These are phyloP conservation scores for Pseudonitzschia multiseries DNA, from an alignment of 108 stramenopile species.

Conservation along the genomic window DNA sequence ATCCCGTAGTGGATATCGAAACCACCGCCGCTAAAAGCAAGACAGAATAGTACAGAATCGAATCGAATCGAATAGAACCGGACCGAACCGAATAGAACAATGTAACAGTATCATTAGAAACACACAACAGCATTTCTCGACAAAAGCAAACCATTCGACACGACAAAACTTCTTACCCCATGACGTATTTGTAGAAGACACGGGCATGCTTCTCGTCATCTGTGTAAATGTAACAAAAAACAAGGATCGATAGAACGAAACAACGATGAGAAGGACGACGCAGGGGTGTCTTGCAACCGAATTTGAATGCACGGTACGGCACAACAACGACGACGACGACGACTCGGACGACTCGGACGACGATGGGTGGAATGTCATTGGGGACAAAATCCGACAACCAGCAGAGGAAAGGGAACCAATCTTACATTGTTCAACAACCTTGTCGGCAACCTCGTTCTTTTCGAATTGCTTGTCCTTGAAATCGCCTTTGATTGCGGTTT, in stretches of 20 bases:
- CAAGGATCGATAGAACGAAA: not conserved
- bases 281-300: not conserved
- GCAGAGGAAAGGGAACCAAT: not conserved
- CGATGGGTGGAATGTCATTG: not conserved
- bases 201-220: conserved; percentile 39
- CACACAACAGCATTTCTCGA: not conserved
- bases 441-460: conserved; percentile 37
- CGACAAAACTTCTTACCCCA: conserved; percentile 12
- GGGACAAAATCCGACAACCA: not conserved
- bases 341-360: not conserved
- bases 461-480: conserved; percentile 39
- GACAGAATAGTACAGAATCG: too few relatives aligned
- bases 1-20: conserved; percentile 45
- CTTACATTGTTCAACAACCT: conserved; percentile 44
- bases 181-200: conserved; percentile 43
- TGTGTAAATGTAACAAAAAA: conserved; percentile 1
- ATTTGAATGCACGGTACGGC: not conserved
- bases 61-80: too few relatives aligned
- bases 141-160: not conserved
- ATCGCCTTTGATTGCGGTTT: conserved; percentile 29
- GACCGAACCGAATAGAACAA: not conserved
- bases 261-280: not conserved
- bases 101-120: not conserved
- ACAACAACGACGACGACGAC: not conserved
- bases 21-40: conserved; percentile 23